These are phyloP conservation scores for Nitzschia putrida DNA, from an alignment of 108 stramenopile species.

Conservation along the genomic window DNA sequence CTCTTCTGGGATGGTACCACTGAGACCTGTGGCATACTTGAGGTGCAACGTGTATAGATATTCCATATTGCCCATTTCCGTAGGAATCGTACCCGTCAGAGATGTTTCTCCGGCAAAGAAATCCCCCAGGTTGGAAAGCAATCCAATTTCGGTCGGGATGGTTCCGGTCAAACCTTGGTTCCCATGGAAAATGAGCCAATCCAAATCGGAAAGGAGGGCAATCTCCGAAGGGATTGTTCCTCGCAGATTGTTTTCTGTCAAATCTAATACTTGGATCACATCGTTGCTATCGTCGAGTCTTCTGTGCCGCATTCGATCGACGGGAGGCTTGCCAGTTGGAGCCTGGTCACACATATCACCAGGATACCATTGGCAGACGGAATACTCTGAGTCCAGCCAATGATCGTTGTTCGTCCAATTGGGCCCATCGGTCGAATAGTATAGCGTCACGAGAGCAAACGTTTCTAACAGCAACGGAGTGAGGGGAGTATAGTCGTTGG, in stretches of 20 bases:
- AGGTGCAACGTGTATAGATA: background rate
- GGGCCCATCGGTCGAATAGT: conserved; percentile 1
- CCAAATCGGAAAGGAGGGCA: background rate
- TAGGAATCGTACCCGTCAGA: background rate
- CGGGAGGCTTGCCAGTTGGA: too few relatives aligned
- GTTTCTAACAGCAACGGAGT: background rate
- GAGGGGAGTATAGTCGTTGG: background rate
- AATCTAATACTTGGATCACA: background rate
- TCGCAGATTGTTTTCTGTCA: background rate
- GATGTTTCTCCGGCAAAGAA: background rate
- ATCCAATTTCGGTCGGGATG: background rate
- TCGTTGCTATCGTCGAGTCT: background rate
- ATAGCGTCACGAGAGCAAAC: conserved; percentile 6
- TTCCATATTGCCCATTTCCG: background rate
- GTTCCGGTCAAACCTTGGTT: conserved; percentile 5
- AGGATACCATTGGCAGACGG: conserved; percentile 10
- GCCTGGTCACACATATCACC: background rate
- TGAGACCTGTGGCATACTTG: background rate
- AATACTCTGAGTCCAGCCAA: background rate
- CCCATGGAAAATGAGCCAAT: background rate
- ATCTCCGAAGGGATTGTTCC: background rate
- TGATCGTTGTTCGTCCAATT: conserved; percentile 2
- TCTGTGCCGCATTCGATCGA: background rate
- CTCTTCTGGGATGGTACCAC: background rate
- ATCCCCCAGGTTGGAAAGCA: background rate